phyloP scores from a whole-genome alignment of 2,329 filamentous ascomycete species.

The Calonectria fujianensis region DNA sequence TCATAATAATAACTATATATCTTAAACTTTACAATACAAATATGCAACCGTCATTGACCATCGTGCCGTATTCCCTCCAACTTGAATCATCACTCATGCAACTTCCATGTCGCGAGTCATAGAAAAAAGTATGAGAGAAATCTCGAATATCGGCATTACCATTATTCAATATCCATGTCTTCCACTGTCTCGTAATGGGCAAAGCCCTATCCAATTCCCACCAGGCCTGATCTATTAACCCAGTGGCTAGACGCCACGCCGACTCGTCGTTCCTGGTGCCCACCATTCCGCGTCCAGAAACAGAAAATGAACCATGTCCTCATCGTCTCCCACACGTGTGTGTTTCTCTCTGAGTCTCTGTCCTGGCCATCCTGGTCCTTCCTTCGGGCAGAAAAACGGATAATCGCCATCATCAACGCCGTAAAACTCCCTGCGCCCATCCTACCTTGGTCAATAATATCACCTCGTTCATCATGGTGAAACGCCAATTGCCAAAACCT shows the following conservation, averaged over 20 bases:
- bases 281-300: conserved; percentile 34
- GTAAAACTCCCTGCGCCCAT: conserved; percentile 52
- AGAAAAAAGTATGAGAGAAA: conserved; percentile 12
- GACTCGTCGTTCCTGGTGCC: conserved; percentile 27
- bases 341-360: conserved; percentile 34
- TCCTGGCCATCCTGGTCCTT: conserved; percentile 23
- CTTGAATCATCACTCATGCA: conserved; percentile 19
- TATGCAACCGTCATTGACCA: background rate
- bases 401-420: conserved; percentile 49
- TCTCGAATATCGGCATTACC: conserved; percentile 53
- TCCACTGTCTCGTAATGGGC: conserved; percentile 40
- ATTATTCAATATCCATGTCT: conserved; percentile 57
- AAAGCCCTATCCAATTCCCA: conserved; percentile 50
- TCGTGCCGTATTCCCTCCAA: conserved; percentile 1
- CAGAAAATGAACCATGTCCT: conserved; percentile 34
- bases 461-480: conserved; percentile 46
- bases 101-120: conserved; percentile 16
- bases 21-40: background rate
- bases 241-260: conserved; percentile 5
- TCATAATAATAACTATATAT: conserved; percentile 6
- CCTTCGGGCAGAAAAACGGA: conserved; percentile 32
- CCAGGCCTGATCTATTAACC: conserved; percentile 36
- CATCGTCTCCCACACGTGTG: conserved; percentile 42
- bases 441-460: conserved; percentile 50
- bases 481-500: conserved; percentile 45